Conservation (phyloP, 768 basidiomycete species). For the Russula virescens region DNA sequence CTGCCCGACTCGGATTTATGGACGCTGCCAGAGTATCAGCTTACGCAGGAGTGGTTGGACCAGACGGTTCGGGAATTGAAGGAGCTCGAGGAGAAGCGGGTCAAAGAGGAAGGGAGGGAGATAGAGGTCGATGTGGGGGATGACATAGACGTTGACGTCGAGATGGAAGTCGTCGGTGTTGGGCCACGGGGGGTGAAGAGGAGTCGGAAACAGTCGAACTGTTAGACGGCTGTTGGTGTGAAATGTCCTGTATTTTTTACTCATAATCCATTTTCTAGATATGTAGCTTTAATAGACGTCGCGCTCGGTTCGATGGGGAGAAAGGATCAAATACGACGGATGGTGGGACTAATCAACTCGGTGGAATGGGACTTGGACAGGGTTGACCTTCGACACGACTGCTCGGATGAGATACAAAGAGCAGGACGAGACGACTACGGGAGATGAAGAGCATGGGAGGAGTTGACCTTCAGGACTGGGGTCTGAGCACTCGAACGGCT, state of each 20-base stretch:
- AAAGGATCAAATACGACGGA: too few relatives aligned
- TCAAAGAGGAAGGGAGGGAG: neutral
- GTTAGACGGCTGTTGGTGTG: neutral
- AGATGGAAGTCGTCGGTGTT: neutral
- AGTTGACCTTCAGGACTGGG: too few relatives aligned
- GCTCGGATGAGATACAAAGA: too few relatives aligned
- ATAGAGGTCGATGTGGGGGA: neutral
- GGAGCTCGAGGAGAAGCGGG: neutral
- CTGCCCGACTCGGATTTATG: neutral
- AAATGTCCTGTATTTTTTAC: neutral
- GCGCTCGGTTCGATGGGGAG: too few relatives aligned
- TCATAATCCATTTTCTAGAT: too few relatives aligned
- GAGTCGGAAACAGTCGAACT: neutral
- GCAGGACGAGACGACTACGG: too few relatives aligned
- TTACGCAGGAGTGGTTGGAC: constrained; percentile 18
- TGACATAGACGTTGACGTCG: neutral
- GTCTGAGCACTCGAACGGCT: too few relatives aligned
- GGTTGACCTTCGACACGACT: too few relatives aligned
- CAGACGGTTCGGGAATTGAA: neutral
- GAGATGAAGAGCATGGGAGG: too few relatives aligned
- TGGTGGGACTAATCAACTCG: too few relatives aligned
- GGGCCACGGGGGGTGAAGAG: neutral
- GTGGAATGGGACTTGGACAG: too few relatives aligned
- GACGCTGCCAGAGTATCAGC: constrained; percentile 8
- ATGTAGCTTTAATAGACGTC: too few relatives aligned